Base-by-base conservation (phyloP, 2,329 filamentous ascomycete species). In the Penicillium sp. region DNA sequence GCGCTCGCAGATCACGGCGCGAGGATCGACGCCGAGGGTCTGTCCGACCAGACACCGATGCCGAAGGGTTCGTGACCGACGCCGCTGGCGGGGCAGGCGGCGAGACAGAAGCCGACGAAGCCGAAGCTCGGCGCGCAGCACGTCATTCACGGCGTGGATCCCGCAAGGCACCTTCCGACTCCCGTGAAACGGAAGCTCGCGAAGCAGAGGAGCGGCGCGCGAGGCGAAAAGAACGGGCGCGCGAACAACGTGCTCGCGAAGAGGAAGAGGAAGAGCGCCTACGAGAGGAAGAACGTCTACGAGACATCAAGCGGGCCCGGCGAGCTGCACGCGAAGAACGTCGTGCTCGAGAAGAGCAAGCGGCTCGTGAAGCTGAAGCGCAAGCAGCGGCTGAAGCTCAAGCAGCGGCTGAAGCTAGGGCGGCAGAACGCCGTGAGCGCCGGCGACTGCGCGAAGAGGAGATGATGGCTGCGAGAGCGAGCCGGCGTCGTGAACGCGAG, bases 111-210 rank as follows among this genome's bases (percentile, higher is more conserved):
- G 72, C 64, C 24, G 78, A 78, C 51, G 76, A 81, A 3, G 84
- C 86, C 16, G 87, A 89, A 69, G 84, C 82, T 22, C 82, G 85
- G 46, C 81, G 81, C 43, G 84, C 83, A 31, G 85, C 85, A 55
- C 84, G 87, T n/a, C 82, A 81, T 54, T 81, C 84, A 1, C 81
- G 79, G 50, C 81, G 81, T 50, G 62, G 69, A 16, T 69, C 72
- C 29, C 71, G 70, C 45, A 69, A 73, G 31, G 74, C 65, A 11
- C 66, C 71, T 2, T 69, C 72, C 16, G 73, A 75, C 35, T 57
- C 65, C 8, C 70, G 78, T 38, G 69, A 62, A 64, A 64, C 50
- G 7, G 68, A 77, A 58, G 68, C 69, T 44, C 70, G 74, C 18
- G 74, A 71, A 29, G 72, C 75, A 59, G 74, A 75, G 54, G 65